These are phyloP conservation scores for Trichoderma sp. DNA, from an alignment of 2,329 filamentous ascomycete species.

Conservation along the genomic window DNA sequence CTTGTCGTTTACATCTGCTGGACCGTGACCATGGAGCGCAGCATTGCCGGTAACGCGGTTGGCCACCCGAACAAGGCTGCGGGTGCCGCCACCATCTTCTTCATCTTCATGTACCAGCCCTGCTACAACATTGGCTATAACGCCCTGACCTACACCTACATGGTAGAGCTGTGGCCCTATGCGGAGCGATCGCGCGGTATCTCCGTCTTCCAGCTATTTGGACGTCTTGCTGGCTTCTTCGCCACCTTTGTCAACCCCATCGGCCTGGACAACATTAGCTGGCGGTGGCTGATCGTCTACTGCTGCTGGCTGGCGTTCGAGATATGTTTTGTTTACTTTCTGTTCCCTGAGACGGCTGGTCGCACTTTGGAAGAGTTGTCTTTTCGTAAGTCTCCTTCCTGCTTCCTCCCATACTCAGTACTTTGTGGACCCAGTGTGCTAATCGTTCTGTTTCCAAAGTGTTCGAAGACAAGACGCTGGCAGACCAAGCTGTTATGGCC, in stretches of 20 bases:
- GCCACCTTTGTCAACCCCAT: constrained; percentile 16
- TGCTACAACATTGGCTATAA: constrained; percentile 20
- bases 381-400: neutral
- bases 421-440: neutral
- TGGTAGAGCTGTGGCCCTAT: constrained; percentile 16
- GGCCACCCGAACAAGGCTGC: neutral
- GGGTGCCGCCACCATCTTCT: constrained; percentile 11
- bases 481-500: constrained; percentile 9
- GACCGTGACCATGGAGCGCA: constrained; percentile 12
- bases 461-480: constrained; percentile 4
- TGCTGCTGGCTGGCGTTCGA: constrained; percentile 15
- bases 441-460: neutral
- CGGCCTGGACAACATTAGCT: constrained; percentile 13
- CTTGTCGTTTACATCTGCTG: constrained; percentile 20
- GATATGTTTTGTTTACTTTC: constrained; percentile 8
- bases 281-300: constrained; percentile 17
- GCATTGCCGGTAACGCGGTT: neutral
- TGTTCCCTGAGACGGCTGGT: constrained; percentile 17
- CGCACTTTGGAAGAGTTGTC: constrained; percentile 10
- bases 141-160: constrained; percentile 5
- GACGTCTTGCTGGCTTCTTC: constrained; percentile 5
- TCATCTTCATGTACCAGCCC: constrained; percentile 13
- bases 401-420: neutral
- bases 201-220: constrained; percentile 9
- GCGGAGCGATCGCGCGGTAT: constrained; percentile 5